A percentile compares a stretch with the other conserved stretches of the same genome.
These are phyloP conservation scores for Xylaria sp. DNA, from an alignment of 2,329 filamentous ascomycete species.

Conservation along the genomic window DNA sequence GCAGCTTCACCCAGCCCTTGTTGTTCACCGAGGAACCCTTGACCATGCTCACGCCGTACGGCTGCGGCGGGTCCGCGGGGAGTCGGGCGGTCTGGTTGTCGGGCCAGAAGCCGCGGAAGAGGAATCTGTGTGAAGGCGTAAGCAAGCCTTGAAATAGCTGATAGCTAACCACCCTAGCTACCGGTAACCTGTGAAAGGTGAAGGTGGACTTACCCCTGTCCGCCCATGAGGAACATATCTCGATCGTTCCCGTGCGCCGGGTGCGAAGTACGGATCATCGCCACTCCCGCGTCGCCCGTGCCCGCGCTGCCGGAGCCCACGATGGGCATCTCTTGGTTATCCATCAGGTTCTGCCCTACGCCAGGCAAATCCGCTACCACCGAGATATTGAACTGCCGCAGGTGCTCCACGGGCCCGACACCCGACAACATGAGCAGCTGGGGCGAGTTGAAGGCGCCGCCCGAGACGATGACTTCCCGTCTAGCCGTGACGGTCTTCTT, in stretches of 20 bases:
- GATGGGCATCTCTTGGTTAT: slow-evolving; percentile 54
- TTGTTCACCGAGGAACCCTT: slow-evolving; percentile 61
- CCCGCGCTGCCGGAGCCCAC: slow-evolving; percentile 35
- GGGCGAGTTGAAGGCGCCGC: slow-evolving; percentile 60
- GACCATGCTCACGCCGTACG: slow-evolving; percentile 52
- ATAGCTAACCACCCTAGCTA: too few relatives aligned
- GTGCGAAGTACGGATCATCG: slow-evolving; percentile 33
- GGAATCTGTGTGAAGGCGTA: slow-evolving; percentile 4
- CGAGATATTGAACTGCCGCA: slow-evolving; percentile 55
- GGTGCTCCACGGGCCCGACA: slow-evolving; percentile 55
- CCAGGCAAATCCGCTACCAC: slow-evolving; percentile 57
- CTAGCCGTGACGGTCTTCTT: slow-evolving; percentile 44
- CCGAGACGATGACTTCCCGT: slow-evolving; percentile 60
- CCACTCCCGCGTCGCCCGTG: slow-evolving; percentile 25
- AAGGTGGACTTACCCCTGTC: slow-evolving; percentile 23
- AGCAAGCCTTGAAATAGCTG: too few relatives aligned
- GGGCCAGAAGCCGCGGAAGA: slow-evolving; percentile 43
- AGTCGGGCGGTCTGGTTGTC: slow-evolving; percentile 40
- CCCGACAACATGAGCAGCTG: slow-evolving; percentile 62
- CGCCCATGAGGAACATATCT: slow-evolving; percentile 40
- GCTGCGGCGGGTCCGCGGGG: slow-evolving; percentile 45
- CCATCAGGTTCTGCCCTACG: slow-evolving; percentile 61
- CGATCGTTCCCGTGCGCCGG: slow-evolving; percentile 34
- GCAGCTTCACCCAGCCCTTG: slow-evolving; percentile 68
- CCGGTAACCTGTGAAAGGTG: too few relatives aligned